Percentiles rank a stretch among this genome's conserved stretches.
These are phyloP conservation scores for Phylloporus sp. DNA, from an alignment of 1,284 basidiomycete species.

Conservation along the genomic window DNA sequence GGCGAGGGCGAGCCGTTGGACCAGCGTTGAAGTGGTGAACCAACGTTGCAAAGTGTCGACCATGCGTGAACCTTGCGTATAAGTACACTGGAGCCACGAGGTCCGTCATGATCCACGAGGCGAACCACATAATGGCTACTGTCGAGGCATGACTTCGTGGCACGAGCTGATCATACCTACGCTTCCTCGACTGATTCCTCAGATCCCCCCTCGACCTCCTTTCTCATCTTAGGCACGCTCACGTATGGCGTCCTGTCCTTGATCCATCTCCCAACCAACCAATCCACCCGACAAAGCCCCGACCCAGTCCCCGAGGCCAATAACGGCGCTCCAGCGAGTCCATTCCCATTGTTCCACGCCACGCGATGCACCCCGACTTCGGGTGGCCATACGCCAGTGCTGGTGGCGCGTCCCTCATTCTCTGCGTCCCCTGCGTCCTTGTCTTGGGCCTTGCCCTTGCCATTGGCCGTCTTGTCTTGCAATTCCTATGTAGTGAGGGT, in stretches of 20 bases:
- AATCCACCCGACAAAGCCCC: constrained; percentile 87
- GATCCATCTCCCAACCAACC: constrained; percentile 69
- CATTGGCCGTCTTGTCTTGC: constrained; percentile 52
- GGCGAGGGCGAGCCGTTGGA: too few species aligned
- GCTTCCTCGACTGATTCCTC: constrained; percentile 43
- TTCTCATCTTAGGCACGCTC: constrained; percentile 49
- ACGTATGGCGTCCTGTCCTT: constrained; percentile 66
- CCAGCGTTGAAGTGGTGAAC: too few species aligned
- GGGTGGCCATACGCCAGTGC: constrained; percentile 74
- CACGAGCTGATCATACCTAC: too few species aligned
- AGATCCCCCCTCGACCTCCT: constrained; percentile 38
- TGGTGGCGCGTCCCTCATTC: constrained; percentile 24
- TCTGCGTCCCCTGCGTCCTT: constrained; percentile 33
- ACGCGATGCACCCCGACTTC: constrained; percentile 78
- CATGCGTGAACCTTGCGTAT: too few species aligned
- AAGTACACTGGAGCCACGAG: too few species aligned
- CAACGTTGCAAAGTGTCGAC: too few species aligned
- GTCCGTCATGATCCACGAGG: too few species aligned
- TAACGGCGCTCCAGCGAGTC: constrained; percentile 66
- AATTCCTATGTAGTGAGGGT: constrained; percentile 49
- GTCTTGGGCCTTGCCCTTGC: constrained; percentile 38
- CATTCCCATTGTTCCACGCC: constrained; percentile 78
- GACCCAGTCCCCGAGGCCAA: constrained; percentile 80
- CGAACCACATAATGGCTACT: too few species aligned
- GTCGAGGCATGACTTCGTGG: too few species aligned